Conservation (phyloP, 148 eudicot genomes). For the Heliamphora exappendiculata region DNA sequence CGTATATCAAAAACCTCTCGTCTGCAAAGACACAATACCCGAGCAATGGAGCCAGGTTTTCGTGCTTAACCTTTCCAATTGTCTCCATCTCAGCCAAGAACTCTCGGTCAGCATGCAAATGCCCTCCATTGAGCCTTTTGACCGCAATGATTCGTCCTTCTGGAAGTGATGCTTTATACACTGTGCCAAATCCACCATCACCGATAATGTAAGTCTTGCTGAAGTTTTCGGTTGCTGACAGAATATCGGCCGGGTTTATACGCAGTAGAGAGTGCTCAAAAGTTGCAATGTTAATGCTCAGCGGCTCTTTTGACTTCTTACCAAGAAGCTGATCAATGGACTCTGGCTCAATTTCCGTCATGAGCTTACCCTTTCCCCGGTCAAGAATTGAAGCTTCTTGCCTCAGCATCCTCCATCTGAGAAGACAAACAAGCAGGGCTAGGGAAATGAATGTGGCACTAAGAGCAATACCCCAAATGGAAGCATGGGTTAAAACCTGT, state of each 20-base stretch:
- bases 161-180: conserved; percentile 63
- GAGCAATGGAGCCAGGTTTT: conserved; percentile 64
- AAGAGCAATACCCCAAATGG: conserved; percentile 45
- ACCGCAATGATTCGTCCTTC: conserved; percentile 68
- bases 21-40: conserved; percentile 79
- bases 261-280: conserved; percentile 71
- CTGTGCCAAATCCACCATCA: conserved; percentile 92
- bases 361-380: conserved; percentile 31
- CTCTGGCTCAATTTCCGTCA: conserved; percentile 27
- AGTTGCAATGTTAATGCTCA: conserved; percentile 86
- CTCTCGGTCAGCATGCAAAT: conserved; percentile 64
- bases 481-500: conserved; percentile 30
- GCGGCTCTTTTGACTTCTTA: conserved; percentile 68
- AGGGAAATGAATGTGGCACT: conserved; percentile 32
- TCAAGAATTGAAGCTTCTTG: conserved; percentile 26
- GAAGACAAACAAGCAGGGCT: conserved; percentile 30
- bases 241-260: conserved; percentile 55
- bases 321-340: conserved; percentile 42
- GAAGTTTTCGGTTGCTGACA: conserved; percentile 81
- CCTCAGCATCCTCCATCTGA: conserved; percentile 32
- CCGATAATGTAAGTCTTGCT: conserved; percentile 81
- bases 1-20: conserved; percentile 79
- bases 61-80: conserved; percentile 81
- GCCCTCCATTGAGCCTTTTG: conserved; percentile 75
- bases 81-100: conserved; percentile 93